These are phyloP conservation scores for Ceratobasidium papillatum DNA, from an alignment of 1,284 basidiomycete species.

Conservation along the genomic window DNA sequence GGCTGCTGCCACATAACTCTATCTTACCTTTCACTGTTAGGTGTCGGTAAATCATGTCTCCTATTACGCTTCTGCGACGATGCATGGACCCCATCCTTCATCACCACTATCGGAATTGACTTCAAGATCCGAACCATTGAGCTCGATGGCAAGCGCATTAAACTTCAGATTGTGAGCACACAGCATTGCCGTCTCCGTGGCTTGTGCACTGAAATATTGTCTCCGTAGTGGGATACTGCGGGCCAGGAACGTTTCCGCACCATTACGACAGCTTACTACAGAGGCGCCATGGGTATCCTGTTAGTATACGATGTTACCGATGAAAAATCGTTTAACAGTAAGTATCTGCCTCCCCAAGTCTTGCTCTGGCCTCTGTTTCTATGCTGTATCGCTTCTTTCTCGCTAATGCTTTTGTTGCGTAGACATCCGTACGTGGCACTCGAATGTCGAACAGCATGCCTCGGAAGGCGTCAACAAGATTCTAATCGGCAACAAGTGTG, in stretches of 20 bases:
- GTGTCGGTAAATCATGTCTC: constrained; percentile 98
- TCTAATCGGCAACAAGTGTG: constrained; percentile 98
- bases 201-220: constrained; percentile 7
- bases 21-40: constrained; percentile 54
- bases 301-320: constrained; percentile 99
- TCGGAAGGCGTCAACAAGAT: constrained; percentile 99
- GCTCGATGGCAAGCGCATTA: constrained; percentile 94
- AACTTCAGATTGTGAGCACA: constrained; percentile 88
- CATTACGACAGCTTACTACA: constrained; percentile 99
- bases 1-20: not conserved
- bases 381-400: constrained; percentile 2
- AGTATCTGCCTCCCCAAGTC: constrained; percentile 51
- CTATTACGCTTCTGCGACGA: constrained; percentile 99
- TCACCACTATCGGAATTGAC: constrained; percentile 98
- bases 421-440: constrained; percentile 99
- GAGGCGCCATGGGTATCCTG: constrained; percentile 99
- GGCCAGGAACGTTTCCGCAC: constrained; percentile 99
- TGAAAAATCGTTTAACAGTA: constrained; percentile 97
- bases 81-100: constrained; percentile 99
- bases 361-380: constrained; percentile 36
- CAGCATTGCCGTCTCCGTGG: not conserved
- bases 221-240: constrained; percentile 91
- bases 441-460: constrained; percentile 98
- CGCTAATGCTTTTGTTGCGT: constrained; percentile 21
- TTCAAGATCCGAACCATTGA: constrained; percentile 98